A percentile compares a stretch with the other conserved stretches of the same genome.
Evolutionary conservation across 176 grass and related monocot species (phyloP).

Genomic region (Bonia amplexicaulis): DNA sequence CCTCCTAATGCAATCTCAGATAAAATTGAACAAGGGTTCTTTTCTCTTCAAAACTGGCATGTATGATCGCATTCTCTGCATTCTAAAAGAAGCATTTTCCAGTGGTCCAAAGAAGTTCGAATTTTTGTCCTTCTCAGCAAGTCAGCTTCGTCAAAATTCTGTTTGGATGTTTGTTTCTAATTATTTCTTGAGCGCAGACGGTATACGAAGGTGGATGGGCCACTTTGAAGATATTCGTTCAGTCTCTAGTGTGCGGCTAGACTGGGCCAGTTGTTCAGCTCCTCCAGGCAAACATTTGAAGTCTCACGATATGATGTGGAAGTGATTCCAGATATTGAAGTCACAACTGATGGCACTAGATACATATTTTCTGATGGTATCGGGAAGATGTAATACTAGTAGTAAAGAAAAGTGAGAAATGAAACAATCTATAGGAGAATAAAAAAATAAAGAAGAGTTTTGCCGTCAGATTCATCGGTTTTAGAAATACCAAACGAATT

Average conservation of each 20-base stretch:
- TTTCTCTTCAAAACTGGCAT: conserved; percentile 70
- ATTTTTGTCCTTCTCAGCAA: conserved; percentile 97
- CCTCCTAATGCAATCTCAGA: conserved; percentile 64
- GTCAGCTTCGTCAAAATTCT: conserved; percentile 88
- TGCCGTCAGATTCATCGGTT: no score
- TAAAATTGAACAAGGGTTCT: conserved; percentile 54
- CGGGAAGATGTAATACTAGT: conserved; percentile 40
- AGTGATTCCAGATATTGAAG: conserved; percentile 82
- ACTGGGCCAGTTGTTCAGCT: conserved; percentile 98
- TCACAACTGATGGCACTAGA: conserved; percentile 57
- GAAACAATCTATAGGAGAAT: no score
- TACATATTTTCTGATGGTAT: conserved; percentile 97
- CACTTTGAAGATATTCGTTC: conserved; percentile 70
- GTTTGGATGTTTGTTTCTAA: conserved; percentile 99
- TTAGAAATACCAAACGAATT: no score
- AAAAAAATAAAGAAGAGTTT: no score
- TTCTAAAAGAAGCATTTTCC: conserved; percentile 74
- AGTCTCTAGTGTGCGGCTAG: conserved; percentile 89
- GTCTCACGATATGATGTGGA: conserved; percentile 39
- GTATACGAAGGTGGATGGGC: conserved; percentile 89
- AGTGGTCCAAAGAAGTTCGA: conserved; percentile 84
- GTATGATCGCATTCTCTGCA: conserved; percentile 67
- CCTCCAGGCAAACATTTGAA: conserved; percentile 67
- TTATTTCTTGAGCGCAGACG: conserved; percentile 56
- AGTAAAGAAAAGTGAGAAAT: no score